Base-by-base conservation (phyloP, 139 green algal genomes). In the Gonium pectorale region DNA sequence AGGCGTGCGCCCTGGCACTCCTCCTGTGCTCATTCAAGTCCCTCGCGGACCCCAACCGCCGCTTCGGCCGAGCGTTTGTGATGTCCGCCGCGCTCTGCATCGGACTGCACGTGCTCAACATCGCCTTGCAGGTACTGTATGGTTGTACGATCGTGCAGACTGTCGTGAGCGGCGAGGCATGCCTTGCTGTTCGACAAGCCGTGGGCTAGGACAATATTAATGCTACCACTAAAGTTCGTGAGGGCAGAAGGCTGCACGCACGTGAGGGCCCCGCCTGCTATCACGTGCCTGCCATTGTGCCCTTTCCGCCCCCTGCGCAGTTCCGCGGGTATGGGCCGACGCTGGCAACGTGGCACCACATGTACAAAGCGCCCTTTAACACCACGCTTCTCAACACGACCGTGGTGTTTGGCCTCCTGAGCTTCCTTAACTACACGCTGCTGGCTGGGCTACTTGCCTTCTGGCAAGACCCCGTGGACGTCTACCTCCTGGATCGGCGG, bases 101-200 rank as follows among this genome's bases (percentile, higher is more conserved):
- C 21, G 85, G 67, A 31, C 68, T 89, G 26, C 85, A 89, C 59
- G n/a, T 86, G 3, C 78, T 89, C 33, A 86, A 89, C 78, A 89
- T 89, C 59, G 77, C 85, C 0, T 75, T 89, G 67, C 84, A 89
- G 84, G 84, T 81, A n/a, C n/a, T n/a, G n/a, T n/a, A n/a, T n/a
- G n/a, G n/a, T n/a, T n/a, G n/a, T n/a, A n/a, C n/a, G n/a, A n/a
- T n/a, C n/a, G n/a, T n/a, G n/a, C n/a, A n/a, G n/a, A n/a, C n/a
- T n/a, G n/a, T n/a, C n/a, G n/a, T n/a, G n/a, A n/a, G n/a, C n/a
- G n/a, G n/a, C n/a, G n/a, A n/a, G n/a, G n/a, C n/a, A n/a, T n/a
- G n/a, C n/a, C n/a, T n/a, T n/a, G n/a, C n/a, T n/a, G n/a, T n/a
- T n/a, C n/a, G n/a, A n/a, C n/a, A n/a, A n/a, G n/a, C n/a, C n/a